Evolutionary conservation across 768 basidiomycete genomes (phyloP).

Genomic region (Obba rivulosa): DNA sequence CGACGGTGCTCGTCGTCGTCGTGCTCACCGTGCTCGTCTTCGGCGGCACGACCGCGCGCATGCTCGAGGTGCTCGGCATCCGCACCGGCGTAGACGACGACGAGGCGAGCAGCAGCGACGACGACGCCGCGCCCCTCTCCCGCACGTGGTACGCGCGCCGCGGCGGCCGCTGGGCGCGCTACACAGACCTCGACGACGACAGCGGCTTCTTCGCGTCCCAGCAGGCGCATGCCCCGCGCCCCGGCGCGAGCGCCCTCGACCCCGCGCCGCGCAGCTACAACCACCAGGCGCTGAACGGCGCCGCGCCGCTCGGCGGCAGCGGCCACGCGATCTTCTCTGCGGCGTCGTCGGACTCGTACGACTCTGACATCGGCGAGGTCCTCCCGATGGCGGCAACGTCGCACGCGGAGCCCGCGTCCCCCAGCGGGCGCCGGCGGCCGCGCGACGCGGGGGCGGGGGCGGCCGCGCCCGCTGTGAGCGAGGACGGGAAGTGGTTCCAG

Average conservation of each 20-base stretch:
- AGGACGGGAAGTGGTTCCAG: slow-evolving; percentile 95
- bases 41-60: slow-evolving; percentile 94
- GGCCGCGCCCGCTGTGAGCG: slow-evolving; percentile 16
- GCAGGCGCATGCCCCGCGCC: slow-evolving; percentile 12
- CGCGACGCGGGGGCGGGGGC: slow-evolving; percentile 8
- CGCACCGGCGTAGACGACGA: slow-evolving; percentile 94
- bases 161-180: slow-evolving; percentile 36
- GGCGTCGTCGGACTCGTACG: slow-evolving; percentile 70
- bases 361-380: slow-evolving; percentile 72
- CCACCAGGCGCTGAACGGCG: slow-evolving; percentile 41
- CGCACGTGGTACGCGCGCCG: slow-evolving; percentile 29
- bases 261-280: slow-evolving; percentile 44
- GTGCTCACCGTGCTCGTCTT: slow-evolving; percentile 93
- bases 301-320: slow-evolving; percentile 13
- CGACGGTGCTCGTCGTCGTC: slow-evolving; percentile 92
- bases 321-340: slow-evolving; percentile 56
- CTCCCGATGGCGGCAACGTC: slow-evolving; percentile 66
- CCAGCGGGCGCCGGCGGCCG: slow-evolving; percentile 8
- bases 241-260: slow-evolving; percentile 50
- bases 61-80: slow-evolving; percentile 97
- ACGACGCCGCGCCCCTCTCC: slow-evolving; percentile 40
- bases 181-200: slow-evolving; percentile 23
- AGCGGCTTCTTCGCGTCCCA: slow-evolving; percentile 14
- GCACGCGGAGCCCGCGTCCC: background rate
- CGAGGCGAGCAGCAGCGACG: slow-evolving; percentile 48